Conservation (phyloP, 257 asterid species). For the Salvia rosmarinus region DNA sequence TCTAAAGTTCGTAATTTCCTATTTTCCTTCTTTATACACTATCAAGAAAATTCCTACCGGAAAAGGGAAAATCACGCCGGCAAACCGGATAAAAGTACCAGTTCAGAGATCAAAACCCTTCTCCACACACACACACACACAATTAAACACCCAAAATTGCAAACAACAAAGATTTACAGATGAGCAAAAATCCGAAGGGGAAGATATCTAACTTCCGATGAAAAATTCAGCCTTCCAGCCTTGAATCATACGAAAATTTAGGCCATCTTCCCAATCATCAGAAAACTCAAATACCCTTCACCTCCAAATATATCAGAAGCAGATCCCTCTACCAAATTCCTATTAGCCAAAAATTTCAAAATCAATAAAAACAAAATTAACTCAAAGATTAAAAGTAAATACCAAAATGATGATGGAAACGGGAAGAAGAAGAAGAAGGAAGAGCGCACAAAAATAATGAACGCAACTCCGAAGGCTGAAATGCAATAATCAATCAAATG, state of each 20-base stretch:
- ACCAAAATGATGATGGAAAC: constrained; percentile 1
- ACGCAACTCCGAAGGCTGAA: constrained; percentile 20
- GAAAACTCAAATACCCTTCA: constrained; percentile 40
- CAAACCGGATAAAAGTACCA: constrained; percentile 5
- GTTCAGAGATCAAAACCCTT: constrained; percentile 41
- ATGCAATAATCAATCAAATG: background rate
- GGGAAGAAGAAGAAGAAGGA: background rate
- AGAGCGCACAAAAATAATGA: constrained; percentile 8
- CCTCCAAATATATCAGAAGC: constrained; percentile 33
- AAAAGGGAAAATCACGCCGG: background rate
- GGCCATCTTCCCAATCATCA: constrained; percentile 32
- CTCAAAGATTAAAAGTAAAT: background rate
- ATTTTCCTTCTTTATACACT: constrained; percentile 22
- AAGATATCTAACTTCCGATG: constrained; percentile 9
- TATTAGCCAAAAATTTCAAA: constrained; percentile 32
- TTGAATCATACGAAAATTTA: constrained; percentile 25
- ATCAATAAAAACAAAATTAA: constrained; percentile 31
- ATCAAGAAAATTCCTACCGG: constrained; percentile 22
- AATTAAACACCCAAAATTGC: constrained; percentile 19
- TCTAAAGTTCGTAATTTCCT: constrained; percentile 2
- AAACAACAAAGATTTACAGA: constrained; percentile 5
- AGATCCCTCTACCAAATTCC: constrained; percentile 48
- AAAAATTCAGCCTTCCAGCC: constrained; percentile 22
- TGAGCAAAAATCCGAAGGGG: constrained; percentile 17
- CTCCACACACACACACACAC: background rate